Evolutionary conservation across 805 yeast genomes (phyloP), one percentile per base, ranked within the genome.

Genomic region (Wickerhamomyces sydowiorum): DNA sequence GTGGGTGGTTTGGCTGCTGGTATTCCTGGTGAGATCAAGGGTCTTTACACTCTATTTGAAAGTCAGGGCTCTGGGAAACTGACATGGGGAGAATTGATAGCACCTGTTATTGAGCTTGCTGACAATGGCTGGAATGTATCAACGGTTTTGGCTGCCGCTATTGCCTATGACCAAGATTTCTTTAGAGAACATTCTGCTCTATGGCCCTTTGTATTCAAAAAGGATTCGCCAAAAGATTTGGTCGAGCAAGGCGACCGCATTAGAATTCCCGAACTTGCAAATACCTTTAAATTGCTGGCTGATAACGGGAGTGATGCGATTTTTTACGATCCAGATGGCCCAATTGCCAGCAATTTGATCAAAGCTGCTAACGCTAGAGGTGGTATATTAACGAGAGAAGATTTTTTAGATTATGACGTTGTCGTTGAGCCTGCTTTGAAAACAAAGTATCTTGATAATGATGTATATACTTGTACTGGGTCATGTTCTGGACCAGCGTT

Each of bases 21-120:
- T 2, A 77, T 85, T 17, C 99, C 99, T 0, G 99, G 99, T 10
- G 98, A 91, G 59, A 53, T 91, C 37, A 80, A 80, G 45, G 99
- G 97, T 0, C 65, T 89, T n/a, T 78, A 83, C 52, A 74, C 70
- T 34, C 65, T 91, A 31, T 77, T 64, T 60, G 50, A 61, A 24
- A 48, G 60, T 13, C 91, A 81, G 53, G 89, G 93, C 0, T 79
- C 88, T 3, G 95, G 95, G 0, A 69, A 68, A 4, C 58, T 86
- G 8, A 52, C 72, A 2, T 91, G 98, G 97, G 57, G 57, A 20
- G 80, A 86, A 18, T 67, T 91, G 44, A 61, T 91, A 8, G 69
- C 72, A 50, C 97, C 97, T 0, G 93, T 90, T 2, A 77, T 81
- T 1, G 70, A 79, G 5, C 55, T 84, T 41, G 81, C 82, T 48